Conservation (phyloP, 768 basidiomycete species). For the Butyriboletus loyo region DNA sequence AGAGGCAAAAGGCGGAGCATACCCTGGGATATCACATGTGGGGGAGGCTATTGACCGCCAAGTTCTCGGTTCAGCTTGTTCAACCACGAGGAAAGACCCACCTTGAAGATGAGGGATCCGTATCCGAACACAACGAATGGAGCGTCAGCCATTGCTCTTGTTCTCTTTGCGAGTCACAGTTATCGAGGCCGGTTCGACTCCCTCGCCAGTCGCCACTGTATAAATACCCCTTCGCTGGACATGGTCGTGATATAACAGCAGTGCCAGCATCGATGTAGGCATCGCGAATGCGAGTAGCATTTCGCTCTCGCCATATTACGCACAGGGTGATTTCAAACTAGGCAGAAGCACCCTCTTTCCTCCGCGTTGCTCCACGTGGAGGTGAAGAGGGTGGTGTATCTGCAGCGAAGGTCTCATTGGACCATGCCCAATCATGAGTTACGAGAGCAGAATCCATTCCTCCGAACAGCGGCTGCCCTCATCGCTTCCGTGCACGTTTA, state of each 20-base stretch:
- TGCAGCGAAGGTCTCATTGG: neutral
- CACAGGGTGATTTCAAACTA: neutral
- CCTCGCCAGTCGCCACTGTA: constrained; percentile 1
- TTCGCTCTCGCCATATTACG: neutral
- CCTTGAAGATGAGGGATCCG: constrained; percentile 91
- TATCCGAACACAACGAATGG: constrained; percentile 85
- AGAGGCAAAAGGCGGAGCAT: neutral
- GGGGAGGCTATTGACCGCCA: constrained; percentile 60
- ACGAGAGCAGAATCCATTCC: no score
- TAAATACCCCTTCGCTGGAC: neutral
- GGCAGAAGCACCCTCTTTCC: neutral
- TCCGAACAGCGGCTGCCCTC: no score
- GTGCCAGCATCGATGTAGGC: neutral
- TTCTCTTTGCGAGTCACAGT: neutral
- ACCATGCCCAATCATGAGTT: neutral
- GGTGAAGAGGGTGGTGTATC: neutral
- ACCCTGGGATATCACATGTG: constrained; percentile 72
- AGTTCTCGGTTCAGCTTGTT: neutral
- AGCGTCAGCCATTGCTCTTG: constrained; percentile 6
- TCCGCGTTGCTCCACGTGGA: neutral
- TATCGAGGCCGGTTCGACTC: neutral
- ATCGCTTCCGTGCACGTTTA: no score
- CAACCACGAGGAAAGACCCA: neutral
- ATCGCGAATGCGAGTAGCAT: neutral
- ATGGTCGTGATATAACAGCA: neutral